These are phyloP conservation scores for Jaltomata sinuosa DNA, from an alignment of 257 asterid genomes.

Conservation along the genomic window DNA sequence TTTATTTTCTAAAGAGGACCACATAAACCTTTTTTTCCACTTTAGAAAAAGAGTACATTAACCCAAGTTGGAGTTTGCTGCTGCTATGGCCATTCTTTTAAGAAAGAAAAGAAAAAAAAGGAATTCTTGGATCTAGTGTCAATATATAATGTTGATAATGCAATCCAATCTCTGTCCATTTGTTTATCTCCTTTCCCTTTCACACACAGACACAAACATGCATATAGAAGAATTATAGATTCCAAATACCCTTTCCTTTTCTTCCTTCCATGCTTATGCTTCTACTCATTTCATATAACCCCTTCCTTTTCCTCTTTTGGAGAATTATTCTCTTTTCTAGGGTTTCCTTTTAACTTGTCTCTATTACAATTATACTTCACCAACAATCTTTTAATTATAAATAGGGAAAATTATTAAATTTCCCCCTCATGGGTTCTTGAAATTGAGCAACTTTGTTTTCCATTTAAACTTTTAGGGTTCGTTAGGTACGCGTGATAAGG, in stretches of 20 bases:
- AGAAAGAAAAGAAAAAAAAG: no score
- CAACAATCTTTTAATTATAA: neutral
- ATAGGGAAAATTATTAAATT: no score
- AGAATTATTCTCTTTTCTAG: neutral
- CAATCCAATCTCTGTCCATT: neutral
- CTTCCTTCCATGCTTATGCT: constrained; percentile 1
- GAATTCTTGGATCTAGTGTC: constrained; percentile 16
- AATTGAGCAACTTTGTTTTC: no score
- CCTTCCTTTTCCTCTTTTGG: neutral
- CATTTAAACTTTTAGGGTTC: no score
- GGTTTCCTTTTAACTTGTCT: neutral
- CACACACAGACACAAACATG: neutral
- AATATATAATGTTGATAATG: neutral
- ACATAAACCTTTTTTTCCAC: neutral
- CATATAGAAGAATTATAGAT: neutral
- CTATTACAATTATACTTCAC: neutral
- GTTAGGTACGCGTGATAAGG: no score
- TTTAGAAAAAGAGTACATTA: neutral
- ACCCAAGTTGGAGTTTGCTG: constrained; percentile 3
- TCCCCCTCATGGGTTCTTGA: no score
- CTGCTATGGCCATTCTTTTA: neutral
- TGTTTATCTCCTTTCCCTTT: constrained; percentile 6
- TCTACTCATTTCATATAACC: neutral
- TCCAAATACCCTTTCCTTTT: neutral
- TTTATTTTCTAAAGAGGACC: neutral